Percentiles rank a stretch among this genome's conserved stretches.
Conservation (phyloP, 208 protist species). For the Plasmodiophora brassicae region DNA sequence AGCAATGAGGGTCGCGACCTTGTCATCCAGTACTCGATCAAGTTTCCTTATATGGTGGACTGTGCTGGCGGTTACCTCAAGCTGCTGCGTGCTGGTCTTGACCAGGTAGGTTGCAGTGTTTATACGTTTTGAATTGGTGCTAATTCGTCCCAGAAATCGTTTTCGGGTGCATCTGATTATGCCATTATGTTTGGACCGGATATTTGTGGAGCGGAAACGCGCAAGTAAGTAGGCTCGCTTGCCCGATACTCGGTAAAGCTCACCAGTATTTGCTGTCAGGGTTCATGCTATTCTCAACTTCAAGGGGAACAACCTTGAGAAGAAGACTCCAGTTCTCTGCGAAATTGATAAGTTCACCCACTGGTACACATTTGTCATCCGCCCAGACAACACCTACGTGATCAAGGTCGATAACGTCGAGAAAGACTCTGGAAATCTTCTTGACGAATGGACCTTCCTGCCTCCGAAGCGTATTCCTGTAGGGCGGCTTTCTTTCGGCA, state of each 20-base stretch:
- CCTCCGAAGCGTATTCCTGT: constrained; percentile 48
- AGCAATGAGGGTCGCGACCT: constrained; percentile 57
- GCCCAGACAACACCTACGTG: constrained; percentile 49
- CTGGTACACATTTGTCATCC: constrained; percentile 41
- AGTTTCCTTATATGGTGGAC: constrained; percentile 67
- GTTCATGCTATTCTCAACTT: constrained; percentile 55
- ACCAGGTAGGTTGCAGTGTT: constrained; percentile 32
- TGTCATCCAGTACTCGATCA: constrained; percentile 65
- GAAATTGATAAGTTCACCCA: constrained; percentile 47
- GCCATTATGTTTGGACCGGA: constrained; percentile 63
- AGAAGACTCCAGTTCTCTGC: constrained; percentile 41
- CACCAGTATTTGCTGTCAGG: not conserved
- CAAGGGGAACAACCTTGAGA: constrained; percentile 51
- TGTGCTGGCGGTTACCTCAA: constrained; percentile 66
- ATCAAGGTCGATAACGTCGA: constrained; percentile 60
- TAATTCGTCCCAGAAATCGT: not conserved
- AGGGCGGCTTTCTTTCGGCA: not conserved
- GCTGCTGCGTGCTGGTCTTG: constrained; percentile 38
- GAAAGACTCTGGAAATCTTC: constrained; percentile 42
- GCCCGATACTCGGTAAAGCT: not conserved
- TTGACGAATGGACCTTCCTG: constrained; percentile 34
- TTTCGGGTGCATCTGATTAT: not conserved
- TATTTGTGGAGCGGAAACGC: constrained; percentile 55
- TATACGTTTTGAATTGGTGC: not conserved
- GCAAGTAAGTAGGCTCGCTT: constrained; percentile 29